A percentile compares a stretch with the other conserved stretches of the same genome.
These are phyloP conservation scores for Cystobasidiopsis lactophilus DNA, from an alignment of 768 basidiomycete species.

Conservation along the genomic window DNA sequence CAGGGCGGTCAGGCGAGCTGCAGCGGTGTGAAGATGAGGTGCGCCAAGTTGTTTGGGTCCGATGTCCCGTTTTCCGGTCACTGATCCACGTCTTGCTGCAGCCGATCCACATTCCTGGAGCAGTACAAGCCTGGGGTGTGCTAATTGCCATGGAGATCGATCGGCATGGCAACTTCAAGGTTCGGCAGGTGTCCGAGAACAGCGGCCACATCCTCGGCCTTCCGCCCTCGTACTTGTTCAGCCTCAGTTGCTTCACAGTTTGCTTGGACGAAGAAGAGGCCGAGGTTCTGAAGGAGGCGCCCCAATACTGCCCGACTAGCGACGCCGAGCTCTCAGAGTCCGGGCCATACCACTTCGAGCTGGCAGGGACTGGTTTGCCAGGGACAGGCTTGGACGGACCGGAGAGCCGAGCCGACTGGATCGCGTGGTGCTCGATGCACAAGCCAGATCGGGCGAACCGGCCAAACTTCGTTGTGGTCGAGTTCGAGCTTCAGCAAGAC, in stretches of 20 bases:
- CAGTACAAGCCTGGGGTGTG: conserved; percentile 64
- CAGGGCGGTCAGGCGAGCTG: conserved; percentile 43
- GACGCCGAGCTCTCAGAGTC: conserved; percentile 20
- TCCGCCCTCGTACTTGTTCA: conserved; percentile 47
- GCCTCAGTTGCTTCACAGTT: conserved; percentile 48
- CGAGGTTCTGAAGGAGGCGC: conserved; percentile 47
- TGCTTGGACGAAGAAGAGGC: conserved; percentile 44
- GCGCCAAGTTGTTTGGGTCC: too few relatives aligned
- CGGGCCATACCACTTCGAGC: conserved; percentile 43
- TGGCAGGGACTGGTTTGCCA: conserved; percentile 49
- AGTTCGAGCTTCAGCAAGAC: conserved; percentile 59
- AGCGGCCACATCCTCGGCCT: conserved; percentile 51
- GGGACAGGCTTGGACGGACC: conserved; percentile 27
- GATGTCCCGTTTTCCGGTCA: too few relatives aligned
- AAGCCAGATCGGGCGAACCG: conserved; percentile 24
- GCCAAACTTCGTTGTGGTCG: conserved; percentile 31
- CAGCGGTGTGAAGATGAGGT: conserved; percentile 58
- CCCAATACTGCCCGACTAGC: conserved; percentile 41
- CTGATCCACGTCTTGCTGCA: conserved; percentile 18
- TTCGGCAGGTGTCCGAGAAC: conserved; percentile 69
- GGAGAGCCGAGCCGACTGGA: conserved; percentile 33
- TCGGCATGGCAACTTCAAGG: conserved; percentile 35
- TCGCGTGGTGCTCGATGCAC: conserved; percentile 49
- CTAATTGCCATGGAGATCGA: conserved; percentile 46
- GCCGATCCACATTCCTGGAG: conserved; percentile 63